These are phyloP conservation scores for Petunia secreta DNA, from an alignment of 257 asterid species.

Conservation along the genomic window DNA sequence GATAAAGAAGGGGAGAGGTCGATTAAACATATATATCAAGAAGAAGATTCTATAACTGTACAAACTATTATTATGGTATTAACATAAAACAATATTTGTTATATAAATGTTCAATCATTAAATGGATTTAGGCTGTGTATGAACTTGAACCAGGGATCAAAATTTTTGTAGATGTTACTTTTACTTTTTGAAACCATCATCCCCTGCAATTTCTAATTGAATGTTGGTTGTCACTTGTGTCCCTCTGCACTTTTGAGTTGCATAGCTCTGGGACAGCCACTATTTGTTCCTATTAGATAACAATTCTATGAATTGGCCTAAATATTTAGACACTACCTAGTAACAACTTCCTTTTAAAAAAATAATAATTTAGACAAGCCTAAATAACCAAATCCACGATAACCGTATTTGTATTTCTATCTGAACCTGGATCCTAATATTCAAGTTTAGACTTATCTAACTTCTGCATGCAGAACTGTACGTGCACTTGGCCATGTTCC, in stretches of 20 bases:
- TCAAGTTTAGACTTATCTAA: neutral
- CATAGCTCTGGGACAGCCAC: constrained; percentile 11
- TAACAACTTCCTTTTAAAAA: neutral
- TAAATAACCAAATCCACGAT: neutral
- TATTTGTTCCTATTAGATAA: constrained; percentile 21
- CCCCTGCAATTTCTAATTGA: constrained; percentile 2
- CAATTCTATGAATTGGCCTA: constrained; percentile 6
- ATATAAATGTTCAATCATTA: neutral
- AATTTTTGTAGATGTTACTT: neutral
- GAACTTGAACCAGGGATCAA: constrained; percentile 13
- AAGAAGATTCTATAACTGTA: neutral
- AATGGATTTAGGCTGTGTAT: neutral
- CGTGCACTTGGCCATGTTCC: constrained; percentile 10
- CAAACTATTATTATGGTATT: neutral
- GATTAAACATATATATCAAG: constrained; percentile 5
- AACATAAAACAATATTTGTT: constrained; percentile 1
- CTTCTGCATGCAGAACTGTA: constrained; percentile 13
- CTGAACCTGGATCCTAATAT: constrained; percentile 6
- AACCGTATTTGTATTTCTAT: constrained; percentile 9
- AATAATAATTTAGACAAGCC: constrained; percentile 9
- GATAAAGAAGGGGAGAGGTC: neutral
- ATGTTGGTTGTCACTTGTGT: constrained; percentile 15
- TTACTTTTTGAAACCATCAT: constrained; percentile 10
- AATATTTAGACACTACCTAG: constrained; percentile 6
- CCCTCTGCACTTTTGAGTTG: neutral